These are phyloP conservation scores for Hydrangea macrophylla DNA, from an alignment of 148 eudicot genomes.

Conservation along the genomic window DNA sequence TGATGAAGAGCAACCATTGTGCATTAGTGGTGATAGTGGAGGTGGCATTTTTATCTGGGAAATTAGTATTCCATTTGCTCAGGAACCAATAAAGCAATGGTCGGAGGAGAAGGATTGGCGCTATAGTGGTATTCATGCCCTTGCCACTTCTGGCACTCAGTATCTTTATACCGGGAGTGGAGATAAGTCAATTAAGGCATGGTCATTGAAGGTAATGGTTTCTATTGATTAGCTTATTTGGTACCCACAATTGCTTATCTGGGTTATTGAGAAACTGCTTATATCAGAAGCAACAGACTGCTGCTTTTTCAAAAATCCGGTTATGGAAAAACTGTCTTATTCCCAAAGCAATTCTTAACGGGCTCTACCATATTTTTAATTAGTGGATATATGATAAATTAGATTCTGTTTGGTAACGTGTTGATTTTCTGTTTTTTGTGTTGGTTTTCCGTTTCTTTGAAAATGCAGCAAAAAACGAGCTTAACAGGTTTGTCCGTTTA, in stretches of 20 bases:
- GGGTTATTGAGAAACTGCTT: background rate
- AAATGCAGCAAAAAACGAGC: no score
- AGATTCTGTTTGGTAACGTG: no score
- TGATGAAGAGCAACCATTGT: constrained; percentile 61
- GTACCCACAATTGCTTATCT: background rate
- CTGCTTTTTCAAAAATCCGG: no score
- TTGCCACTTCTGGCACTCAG: constrained; percentile 67
- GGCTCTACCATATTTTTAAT: no score
- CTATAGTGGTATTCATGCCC: constrained; percentile 86
- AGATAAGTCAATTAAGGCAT: constrained; percentile 81
- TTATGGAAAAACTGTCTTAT: no score
- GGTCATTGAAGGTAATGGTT: constrained; percentile 63
- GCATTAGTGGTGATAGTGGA: constrained; percentile 88
- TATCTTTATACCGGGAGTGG: constrained; percentile 85
- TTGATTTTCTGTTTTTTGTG: no score
- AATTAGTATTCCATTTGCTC: constrained; percentile 46
- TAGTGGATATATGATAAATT: no score
- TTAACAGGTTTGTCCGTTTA: no score
- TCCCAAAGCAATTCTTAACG: no score
- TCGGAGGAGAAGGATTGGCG: constrained; percentile 89
- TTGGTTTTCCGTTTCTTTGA: no score
- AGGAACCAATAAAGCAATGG: constrained; percentile 61
- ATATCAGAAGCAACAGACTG: no score
- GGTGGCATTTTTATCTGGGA: constrained; percentile 79
- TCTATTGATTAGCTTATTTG: background rate